These are phyloP conservation scores for Gamsiella multidivaricata DNA, from an alignment of 192 early-diverging fungal species.

Conservation along the genomic window DNA sequence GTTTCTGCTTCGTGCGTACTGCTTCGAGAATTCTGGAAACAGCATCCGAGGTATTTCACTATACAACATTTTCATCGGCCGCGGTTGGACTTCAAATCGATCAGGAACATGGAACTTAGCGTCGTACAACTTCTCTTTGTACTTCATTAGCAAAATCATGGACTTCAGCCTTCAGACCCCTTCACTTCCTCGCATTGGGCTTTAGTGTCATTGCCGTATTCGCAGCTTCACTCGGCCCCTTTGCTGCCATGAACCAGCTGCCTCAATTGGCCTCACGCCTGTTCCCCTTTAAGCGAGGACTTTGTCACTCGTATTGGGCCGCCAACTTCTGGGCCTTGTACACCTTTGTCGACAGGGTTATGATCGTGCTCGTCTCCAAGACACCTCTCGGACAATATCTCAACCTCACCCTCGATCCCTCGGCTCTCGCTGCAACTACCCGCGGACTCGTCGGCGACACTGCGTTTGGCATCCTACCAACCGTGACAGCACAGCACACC, in stretches of 20 bases:
- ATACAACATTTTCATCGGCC: neutral
- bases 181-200: constrained; percentile 74
- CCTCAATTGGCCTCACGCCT: constrained; percentile 83
- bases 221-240: constrained; percentile 85
- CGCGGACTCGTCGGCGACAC: constrained; percentile 93
- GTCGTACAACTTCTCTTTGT: neutral
- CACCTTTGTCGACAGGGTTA: constrained; percentile 78
- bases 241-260: constrained; percentile 73
- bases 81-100: too few species aligned
- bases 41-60: constrained; percentile 51
- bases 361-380: constrained; percentile 67
- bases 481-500: constrained; percentile 75
- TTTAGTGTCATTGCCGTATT: constrained; percentile 73
- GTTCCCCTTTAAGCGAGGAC: constrained; percentile 97
- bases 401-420: constrained; percentile 54
- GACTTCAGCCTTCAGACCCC: constrained; percentile 45
- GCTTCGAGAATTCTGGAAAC: constrained; percentile 62
- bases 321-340: constrained; percentile 98
- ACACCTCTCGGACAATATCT: constrained; percentile 29
- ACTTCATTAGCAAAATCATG: constrained; percentile 37
- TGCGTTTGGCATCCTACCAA: constrained; percentile 82
- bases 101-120: too few species aligned
- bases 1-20: constrained; percentile 84
- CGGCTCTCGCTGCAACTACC: constrained; percentile 73
- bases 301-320: constrained; percentile 97